Conservation (phyloP, 2,329 filamentous ascomycete genomes). For the Colletotrichum sp. region DNA sequence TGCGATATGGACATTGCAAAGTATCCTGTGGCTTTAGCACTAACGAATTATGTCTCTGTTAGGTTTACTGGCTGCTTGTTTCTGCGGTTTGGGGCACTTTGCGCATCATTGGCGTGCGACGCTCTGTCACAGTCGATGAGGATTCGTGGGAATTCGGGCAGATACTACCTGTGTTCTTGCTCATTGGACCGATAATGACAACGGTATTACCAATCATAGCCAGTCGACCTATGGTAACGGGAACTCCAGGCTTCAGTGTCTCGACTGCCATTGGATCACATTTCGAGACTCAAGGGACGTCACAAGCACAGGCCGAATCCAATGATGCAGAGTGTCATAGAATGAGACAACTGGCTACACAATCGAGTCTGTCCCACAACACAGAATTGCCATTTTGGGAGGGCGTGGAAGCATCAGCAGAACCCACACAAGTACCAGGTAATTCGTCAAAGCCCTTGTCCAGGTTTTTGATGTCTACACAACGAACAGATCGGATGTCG, state of each 20-base stretch:
- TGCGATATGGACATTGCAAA: accelerated
- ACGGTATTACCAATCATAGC: background rate
- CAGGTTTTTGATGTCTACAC: no score
- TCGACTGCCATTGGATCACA: background rate
- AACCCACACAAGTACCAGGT: background rate
- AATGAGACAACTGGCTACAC: accelerated
- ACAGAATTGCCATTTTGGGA: accelerated
- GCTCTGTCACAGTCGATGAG: background rate
- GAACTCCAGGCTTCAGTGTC: background rate
- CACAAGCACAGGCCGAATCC: accelerated
- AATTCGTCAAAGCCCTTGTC: no score
- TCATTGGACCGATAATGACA: background rate
- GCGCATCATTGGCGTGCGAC: background rate
- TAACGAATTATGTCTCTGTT: background rate
- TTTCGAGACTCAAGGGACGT: accelerated
- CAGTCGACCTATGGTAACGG: background rate
- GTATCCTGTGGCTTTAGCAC: accelerated
- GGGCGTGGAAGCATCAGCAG: accelerated
- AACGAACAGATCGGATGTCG: accelerated
- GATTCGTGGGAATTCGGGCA: background rate
- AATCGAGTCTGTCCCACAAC: accelerated
- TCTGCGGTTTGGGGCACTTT: background rate
- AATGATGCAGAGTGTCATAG: accelerated
- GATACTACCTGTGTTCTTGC: background rate
- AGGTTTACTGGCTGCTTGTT: background rate